Evolutionary conservation across 371 early-diverging fungal genomes (phyloP), one percentile per base, ranked within the genome.

Genomic region (Blastocladiella emersonii): DNA sequence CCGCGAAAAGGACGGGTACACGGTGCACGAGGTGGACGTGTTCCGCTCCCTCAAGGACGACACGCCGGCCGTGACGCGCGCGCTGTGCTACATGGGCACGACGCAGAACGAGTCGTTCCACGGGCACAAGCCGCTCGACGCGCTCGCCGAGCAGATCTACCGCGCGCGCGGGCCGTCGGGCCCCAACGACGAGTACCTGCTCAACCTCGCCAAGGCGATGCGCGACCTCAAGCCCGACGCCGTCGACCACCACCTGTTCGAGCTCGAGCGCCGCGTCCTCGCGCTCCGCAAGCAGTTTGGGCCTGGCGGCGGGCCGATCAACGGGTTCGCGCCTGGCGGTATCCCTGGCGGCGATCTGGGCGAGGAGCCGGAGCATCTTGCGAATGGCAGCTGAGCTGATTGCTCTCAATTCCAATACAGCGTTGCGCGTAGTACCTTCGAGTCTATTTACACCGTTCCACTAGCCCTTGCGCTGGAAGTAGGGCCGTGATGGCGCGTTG

Each of bases 1-100:
- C 70, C 77, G 96, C 53, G 96, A 96, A 76, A 93, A 93, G 82
- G 85, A 86, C 66, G 91, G 91, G 17, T 90, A 90, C 63, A 78
- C 87, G 0, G 80, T 81, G 0, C 87, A 87, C 48, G 75, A 76
- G 15, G 79, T 87, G 7, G 82, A 87, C 61, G 78, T 91, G 17
- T 90, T 74, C 68, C 77, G 79, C 21, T 71, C 15, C 12, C 25
- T 74, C 21, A 68, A 72, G 37, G 74, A 68, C 39, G 66, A 70
- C 17, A 71, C 63, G 10, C 79, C 80, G 4, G 73, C 72, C 12
- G 79, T 84, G 17, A 73, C 2, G 30, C 25, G 27, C 12, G 82
- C 78, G 70, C 61, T 63, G 35, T 5, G 27, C 13, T 95, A 93
- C 69, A 85, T 94, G 59, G 94, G 84, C 27, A 84, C 86, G 1